Conservation (phyloP, 1,284 basidiomycete genomes). For the Microbotryum scabiosae region DNA sequence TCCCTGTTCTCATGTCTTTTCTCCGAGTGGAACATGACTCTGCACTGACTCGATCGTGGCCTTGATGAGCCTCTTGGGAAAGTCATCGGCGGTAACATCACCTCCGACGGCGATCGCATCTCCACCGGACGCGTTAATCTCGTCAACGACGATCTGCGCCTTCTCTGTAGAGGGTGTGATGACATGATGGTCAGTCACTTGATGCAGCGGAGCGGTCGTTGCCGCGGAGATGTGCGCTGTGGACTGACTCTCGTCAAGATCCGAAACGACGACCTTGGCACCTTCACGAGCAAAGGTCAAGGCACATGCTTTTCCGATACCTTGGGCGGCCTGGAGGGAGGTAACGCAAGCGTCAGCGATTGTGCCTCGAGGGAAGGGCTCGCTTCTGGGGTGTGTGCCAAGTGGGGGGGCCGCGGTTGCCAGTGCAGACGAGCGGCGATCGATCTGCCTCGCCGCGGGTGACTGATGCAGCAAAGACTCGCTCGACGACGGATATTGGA, state of each 20-base stretch:
- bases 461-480: no score
- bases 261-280: slow-evolving; percentile 74
- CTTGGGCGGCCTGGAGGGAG: slow-evolving; percentile 54
- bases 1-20: background rate
- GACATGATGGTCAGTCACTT: background rate
- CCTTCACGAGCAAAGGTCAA: slow-evolving; percentile 74
- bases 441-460: no score
- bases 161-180: slow-evolving; percentile 48
- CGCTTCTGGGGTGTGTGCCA: no score
- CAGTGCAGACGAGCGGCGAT: no score
- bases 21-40: slow-evolving; percentile 5
- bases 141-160: slow-evolving; percentile 56
- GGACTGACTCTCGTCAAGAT: slow-evolving; percentile 48
- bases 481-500: no score
- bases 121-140: slow-evolving; percentile 65
- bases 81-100: slow-evolving; percentile 70
- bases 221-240: background rate
- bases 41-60: slow-evolving; percentile 61
- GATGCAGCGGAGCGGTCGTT: no score
- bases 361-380: no score
- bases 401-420: no score
- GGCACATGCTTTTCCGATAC: slow-evolving; percentile 65
- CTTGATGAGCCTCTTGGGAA: slow-evolving; percentile 66
- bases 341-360: background rate
- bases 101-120: slow-evolving; percentile 62